These are phyloP conservation scores for Russula vinacea DNA, from an alignment of 768 basidiomycete genomes.

Conservation along the genomic window DNA sequence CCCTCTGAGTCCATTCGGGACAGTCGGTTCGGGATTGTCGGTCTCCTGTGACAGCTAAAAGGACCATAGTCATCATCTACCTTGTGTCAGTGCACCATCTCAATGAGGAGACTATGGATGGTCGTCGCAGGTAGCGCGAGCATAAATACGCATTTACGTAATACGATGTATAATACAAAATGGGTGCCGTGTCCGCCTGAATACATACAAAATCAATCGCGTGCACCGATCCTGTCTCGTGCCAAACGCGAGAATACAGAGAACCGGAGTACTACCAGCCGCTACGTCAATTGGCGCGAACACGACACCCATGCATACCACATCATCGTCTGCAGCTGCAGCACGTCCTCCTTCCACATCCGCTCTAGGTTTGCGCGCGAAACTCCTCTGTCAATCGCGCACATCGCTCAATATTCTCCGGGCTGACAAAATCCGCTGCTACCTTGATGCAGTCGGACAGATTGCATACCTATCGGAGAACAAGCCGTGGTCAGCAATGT, in stretches of 20 bases:
- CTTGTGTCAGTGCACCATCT: not conserved
- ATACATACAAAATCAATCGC: conserved; percentile 23
- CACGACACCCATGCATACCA: conserved; percentile 90
- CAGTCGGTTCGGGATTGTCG: not conserved
- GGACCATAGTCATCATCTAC: not conserved
- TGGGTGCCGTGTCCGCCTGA: conserved; percentile 18
- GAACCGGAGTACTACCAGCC: not conserved
- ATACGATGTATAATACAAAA: conserved; percentile 27
- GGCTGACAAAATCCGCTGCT: conserved; percentile 90
- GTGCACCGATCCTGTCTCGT: conserved; percentile 10
- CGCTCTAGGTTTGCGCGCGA: conserved; percentile 80
- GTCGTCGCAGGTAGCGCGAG: too few species aligned
- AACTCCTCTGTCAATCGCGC: conserved; percentile 84
- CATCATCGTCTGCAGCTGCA: conserved; percentile 88
- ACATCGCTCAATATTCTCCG: conserved; percentile 85
- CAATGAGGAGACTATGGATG: not conserved
- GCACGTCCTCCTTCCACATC: conserved; percentile 91
- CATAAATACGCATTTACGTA: conserved; percentile 8
- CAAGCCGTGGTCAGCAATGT: not conserved
- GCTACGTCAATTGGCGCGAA: conserved; percentile 32
- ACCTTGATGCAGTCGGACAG: conserved; percentile 93
- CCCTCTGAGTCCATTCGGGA: not conserved
- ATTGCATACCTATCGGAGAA: conserved; percentile 69
- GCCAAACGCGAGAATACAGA: conserved; percentile 15
- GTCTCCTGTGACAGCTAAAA: not conserved